Conservation (phyloP, 768 basidiomycete species). For the Xanthoconium stramineum region DNA sequence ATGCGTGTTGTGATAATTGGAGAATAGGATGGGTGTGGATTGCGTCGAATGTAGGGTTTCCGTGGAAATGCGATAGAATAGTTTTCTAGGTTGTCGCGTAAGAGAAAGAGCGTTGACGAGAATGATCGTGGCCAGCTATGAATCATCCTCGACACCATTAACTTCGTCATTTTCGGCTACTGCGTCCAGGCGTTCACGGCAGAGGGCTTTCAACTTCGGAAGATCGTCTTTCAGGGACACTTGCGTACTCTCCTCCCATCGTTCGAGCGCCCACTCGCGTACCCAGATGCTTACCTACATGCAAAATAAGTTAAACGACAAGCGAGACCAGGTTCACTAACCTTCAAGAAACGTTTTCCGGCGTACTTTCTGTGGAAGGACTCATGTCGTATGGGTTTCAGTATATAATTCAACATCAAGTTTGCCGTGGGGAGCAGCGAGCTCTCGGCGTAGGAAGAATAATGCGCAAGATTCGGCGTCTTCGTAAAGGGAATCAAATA, state of each 20-base stretch:
- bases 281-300: constrained; percentile 77
- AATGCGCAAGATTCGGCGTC: constrained; percentile 85
- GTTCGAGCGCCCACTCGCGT: constrained; percentile 77
- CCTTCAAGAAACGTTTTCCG: constrained; percentile 80
- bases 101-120: not conserved
- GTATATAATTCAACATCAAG: constrained; percentile 83
- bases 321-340: constrained; percentile 28
- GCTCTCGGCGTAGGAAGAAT: constrained; percentile 79
- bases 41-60: constrained; percentile 24
- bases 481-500: constrained; percentile 31
- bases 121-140: constrained; percentile 6
- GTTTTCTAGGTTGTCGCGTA: constrained; percentile 19
- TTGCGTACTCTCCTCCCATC: constrained; percentile 62
- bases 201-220: constrained; percentile 23
- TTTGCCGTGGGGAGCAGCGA: constrained; percentile 79
- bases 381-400: constrained; percentile 68
- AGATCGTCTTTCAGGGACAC: constrained; percentile 62
- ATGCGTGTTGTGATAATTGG: constrained; percentile 21
- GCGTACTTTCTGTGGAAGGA: constrained; percentile 89
- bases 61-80: constrained; percentile 24
- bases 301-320: not conserved
- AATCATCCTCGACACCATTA: constrained; percentile 12
- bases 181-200: constrained; percentile 18
- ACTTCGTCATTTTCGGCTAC: constrained; percentile 4
- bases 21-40: constrained; percentile 22